Conservation (phyloP, 2,329 filamentous ascomycete genomes). For the Periconia sp. region DNA sequence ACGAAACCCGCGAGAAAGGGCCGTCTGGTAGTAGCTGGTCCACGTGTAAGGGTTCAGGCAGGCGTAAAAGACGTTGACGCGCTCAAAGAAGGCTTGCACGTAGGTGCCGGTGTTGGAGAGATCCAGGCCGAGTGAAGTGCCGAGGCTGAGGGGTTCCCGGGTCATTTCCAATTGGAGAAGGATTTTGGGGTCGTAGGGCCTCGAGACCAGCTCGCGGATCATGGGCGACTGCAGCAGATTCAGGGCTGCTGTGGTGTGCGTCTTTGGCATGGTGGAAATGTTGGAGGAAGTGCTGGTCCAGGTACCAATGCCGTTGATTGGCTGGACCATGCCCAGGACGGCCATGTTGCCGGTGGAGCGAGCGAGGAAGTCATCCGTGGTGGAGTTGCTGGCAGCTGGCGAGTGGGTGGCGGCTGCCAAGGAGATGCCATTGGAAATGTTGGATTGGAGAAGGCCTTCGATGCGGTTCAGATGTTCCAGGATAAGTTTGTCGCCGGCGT, state of each 20-base stretch:
- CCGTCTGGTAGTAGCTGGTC: slow-evolving; percentile 73
- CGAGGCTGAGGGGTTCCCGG: slow-evolving; percentile 68
- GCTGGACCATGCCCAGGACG: slow-evolving; percentile 41
- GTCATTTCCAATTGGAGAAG: slow-evolving; percentile 80
- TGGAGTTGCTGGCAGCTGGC: slow-evolving; percentile 47
- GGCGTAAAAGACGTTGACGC: slow-evolving; percentile 83
- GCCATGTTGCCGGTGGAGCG: slow-evolving; percentile 41
- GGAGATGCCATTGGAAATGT: slow-evolving; percentile 57
- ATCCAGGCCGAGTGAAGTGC: slow-evolving; percentile 64
- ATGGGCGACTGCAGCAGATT: slow-evolving; percentile 80
- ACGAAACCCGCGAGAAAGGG: slow-evolving; percentile 73
- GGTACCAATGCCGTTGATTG: slow-evolving; percentile 65
- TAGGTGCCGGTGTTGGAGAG: slow-evolving; percentile 74
- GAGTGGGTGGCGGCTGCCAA: slow-evolving; percentile 58
- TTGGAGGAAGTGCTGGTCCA: slow-evolving; percentile 66
- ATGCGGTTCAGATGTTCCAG: slow-evolving; percentile 76
- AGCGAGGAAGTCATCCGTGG: slow-evolving; percentile 46
- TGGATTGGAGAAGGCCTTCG: slow-evolving; percentile 76
- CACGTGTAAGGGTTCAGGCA: slow-evolving; percentile 83
- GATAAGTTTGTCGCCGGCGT: slow-evolving; percentile 84
- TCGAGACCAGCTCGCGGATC: slow-evolving; percentile 74
- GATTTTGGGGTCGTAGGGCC: slow-evolving; percentile 79
- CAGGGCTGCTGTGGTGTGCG: slow-evolving; percentile 78
- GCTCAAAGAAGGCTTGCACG: slow-evolving; percentile 77
- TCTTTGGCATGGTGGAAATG: slow-evolving; percentile 84